Evolutionary conservation across 257 asterid species (phyloP).

Genomic region (Nicotiana noctiflora): DNA sequence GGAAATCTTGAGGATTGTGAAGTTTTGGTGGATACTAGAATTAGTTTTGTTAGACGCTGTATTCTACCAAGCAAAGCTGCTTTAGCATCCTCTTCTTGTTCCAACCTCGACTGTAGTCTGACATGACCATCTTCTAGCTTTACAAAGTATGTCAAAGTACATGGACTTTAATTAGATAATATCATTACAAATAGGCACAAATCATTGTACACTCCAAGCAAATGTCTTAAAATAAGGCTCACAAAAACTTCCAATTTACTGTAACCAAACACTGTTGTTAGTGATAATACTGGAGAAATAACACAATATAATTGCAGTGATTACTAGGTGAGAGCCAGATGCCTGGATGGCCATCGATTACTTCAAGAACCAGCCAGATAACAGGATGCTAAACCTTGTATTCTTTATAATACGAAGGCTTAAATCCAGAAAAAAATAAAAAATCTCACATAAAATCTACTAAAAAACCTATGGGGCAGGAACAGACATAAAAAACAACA

Average conservation of each 20-base stretch:
- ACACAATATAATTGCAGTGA: not conserved
- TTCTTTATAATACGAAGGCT: too few relatives aligned
- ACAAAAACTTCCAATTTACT: not conserved
- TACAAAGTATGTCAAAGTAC: conserved; percentile 33
- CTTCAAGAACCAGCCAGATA: not conserved
- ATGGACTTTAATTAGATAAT: not conserved
- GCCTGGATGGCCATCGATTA: not conserved
- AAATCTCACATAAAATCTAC: not conserved
- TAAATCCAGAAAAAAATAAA: too few relatives aligned
- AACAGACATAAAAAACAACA: not conserved
- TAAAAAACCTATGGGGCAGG: not conserved
- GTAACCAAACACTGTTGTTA: not conserved
- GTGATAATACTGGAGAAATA: not conserved
- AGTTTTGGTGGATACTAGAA: conserved; percentile 88
- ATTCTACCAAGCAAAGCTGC: conserved; percentile 96
- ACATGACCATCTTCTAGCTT: conserved; percentile 99
- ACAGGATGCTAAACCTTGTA: not conserved
- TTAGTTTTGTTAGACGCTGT: conserved; percentile 89
- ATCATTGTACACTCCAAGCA: not conserved
- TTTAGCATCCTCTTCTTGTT: conserved; percentile 99
- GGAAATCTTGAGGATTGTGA: conserved; percentile 70
- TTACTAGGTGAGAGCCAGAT: too few relatives aligned
- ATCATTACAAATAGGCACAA: not conserved
- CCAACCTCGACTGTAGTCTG: conserved; percentile 94
- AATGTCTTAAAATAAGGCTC: not conserved